Percentiles rank a stretch among this genome's conserved stretches.
These are phyloP conservation scores for Tetradesmus lagerheimii DNA, from an alignment of 139 green algal species.

Conservation along the genomic window DNA sequence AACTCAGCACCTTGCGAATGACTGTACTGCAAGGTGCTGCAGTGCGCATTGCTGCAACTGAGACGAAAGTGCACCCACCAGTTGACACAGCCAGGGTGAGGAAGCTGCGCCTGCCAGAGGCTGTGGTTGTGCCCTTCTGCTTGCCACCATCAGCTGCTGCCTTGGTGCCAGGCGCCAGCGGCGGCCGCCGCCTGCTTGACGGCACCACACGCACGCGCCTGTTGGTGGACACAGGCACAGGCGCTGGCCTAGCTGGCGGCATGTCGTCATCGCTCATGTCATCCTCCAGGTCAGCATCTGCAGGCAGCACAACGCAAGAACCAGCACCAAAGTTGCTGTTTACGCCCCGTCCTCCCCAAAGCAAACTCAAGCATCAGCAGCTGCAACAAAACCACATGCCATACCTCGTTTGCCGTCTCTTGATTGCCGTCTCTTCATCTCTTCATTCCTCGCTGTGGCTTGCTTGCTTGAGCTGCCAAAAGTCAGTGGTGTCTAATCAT, in stretches of 20 bases:
- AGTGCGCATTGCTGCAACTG: no score
- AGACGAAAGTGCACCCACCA: no score
- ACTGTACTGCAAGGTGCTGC: no score
- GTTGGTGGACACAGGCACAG: not conserved
- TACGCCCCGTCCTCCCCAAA: no score
- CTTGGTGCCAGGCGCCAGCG: constrained; percentile 35
- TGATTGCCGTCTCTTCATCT: no score
- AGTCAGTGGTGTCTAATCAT: no score
- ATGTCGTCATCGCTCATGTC: constrained; percentile 8
- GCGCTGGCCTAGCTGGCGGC: not conserved
- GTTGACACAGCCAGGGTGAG: constrained; percentile 36
- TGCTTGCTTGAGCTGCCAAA: no score
- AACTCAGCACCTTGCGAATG: no score
- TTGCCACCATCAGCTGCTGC: constrained; percentile 34
- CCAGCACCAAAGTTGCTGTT: not conserved
- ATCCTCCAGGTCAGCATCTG: constrained; percentile 13
- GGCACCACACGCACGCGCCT: constrained; percentile 7
- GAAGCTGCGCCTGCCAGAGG: constrained; percentile 43
- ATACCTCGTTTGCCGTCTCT: not conserved
- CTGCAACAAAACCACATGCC: not conserved
- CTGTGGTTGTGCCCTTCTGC: constrained; percentile 10
- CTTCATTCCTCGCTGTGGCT: not conserved
- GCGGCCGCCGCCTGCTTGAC: not conserved
- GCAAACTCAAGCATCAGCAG: not conserved
- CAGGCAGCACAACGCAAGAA: not conserved